phyloP scores from a whole-genome alignment of 306 rosid species.

The Luffa acutangula region DNA sequence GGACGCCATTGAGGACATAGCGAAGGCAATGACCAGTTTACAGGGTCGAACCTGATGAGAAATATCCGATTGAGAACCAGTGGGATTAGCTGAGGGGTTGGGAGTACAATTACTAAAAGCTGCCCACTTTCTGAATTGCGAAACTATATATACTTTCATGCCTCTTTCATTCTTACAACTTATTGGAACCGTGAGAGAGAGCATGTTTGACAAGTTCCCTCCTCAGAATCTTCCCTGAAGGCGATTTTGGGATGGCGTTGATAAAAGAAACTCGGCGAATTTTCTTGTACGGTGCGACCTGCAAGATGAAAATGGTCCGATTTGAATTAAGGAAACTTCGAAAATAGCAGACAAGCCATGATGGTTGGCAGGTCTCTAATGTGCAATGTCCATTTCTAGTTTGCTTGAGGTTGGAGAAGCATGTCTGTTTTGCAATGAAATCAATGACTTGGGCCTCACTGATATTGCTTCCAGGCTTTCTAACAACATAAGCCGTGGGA shows the following conservation, averaged over 20 bases:
- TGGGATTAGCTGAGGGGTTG: slow-evolving; percentile 42
- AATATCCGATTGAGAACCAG: slow-evolving; percentile 47
- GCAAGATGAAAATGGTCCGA: slow-evolving; percentile 5
- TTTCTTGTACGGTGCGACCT: slow-evolving; percentile 96
- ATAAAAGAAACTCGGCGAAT: slow-evolving; percentile 60
- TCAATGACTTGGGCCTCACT: slow-evolving; percentile 45
- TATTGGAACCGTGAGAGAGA: slow-evolving; percentile 35
- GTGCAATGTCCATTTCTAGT: neutral
- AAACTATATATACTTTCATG: neutral
- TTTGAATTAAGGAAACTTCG: neutral
- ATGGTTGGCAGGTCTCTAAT: neutral
- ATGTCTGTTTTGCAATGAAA: slow-evolving; percentile 62
- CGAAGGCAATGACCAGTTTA: slow-evolving; percentile 55
- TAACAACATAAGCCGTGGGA: slow-evolving; percentile 86
- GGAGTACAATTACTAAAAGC: neutral
- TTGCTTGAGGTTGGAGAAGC: neutral
- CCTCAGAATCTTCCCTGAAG: slow-evolving; percentile 80
- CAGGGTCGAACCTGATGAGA: slow-evolving; percentile 39
- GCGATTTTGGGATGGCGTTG: slow-evolving; percentile 65
- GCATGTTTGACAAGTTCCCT: slow-evolving; percentile 59
- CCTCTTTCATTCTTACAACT: slow-evolving; percentile 22
- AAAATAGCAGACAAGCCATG: neutral
- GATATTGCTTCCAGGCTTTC: slow-evolving; percentile 62
- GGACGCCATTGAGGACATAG: slow-evolving; percentile 23
- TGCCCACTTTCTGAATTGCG: neutral